Conservation (phyloP, 306 rosid genomes). For the Vigna angularis region DNA sequence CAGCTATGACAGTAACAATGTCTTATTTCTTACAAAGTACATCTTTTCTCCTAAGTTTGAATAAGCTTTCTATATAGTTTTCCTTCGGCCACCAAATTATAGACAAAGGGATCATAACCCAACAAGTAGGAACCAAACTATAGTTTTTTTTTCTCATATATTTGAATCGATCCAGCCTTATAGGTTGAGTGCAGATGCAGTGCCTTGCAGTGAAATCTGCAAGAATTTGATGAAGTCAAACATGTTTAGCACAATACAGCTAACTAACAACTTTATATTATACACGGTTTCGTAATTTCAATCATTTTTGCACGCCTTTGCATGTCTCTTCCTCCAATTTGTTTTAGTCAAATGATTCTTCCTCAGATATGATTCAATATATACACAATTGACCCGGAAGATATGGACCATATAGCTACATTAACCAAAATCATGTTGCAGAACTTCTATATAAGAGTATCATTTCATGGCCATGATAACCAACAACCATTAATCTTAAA, state of each 20-base stretch:
- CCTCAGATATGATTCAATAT: constrained; percentile 2
- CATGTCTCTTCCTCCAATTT: not conserved
- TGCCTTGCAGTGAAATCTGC: constrained; percentile 24
- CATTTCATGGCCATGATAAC: constrained; percentile 16
- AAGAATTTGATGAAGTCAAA: constrained; percentile 33
- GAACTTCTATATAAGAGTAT: constrained; percentile 38
- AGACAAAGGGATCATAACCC: too few relatives aligned
- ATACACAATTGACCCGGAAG: constrained; percentile 41
- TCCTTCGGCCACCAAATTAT: too few relatives aligned
- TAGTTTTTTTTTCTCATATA: not conserved
- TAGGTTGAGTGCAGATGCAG: constrained; percentile 33
- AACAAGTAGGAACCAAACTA: constrained; percentile 21
- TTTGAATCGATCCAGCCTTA: constrained; percentile 21
- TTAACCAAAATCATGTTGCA: not conserved
- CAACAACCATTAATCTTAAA: not conserved
- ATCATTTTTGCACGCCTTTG: constrained; percentile 4
- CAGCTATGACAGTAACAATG: too few relatives aligned
- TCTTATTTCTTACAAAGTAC: too few relatives aligned
- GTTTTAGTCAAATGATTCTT: not conserved
- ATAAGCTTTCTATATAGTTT: too few relatives aligned
- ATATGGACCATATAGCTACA: not conserved
- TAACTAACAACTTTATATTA: constrained; percentile 31
- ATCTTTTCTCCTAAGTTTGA: too few relatives aligned
- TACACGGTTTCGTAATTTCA: constrained; percentile 21
- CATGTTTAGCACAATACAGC: constrained; percentile 35